Base-by-base conservation (phyloP, 2,329 filamentous ascomycete species). In the Aureobasidium pullulans region DNA sequence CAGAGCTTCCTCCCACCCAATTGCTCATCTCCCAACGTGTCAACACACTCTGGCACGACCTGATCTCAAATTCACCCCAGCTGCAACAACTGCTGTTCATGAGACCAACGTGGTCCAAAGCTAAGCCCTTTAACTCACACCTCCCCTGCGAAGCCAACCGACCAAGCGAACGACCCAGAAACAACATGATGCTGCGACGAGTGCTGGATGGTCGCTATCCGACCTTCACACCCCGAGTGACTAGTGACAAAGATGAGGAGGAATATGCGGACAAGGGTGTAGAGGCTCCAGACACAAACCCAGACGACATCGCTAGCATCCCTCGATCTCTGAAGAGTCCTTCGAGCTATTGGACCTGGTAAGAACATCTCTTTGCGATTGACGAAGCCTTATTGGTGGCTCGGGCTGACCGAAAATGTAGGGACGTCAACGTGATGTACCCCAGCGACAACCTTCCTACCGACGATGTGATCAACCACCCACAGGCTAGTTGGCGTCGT, bases 51-150 rank as follows among this genome's bases (percentile, higher is more conserved):
- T 73, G 71, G 64, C 65, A 63, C 34, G 47, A 62, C 40, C 66
- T 67, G 3, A 66, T 69, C 47, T 58, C 61, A 53, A 61, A 65
- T 54, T 70, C 67, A 46, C 59, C 66, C 10, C 61, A 60, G 19
- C 64, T 73, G 19, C 70, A 70, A 53, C 64, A 66, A 23, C 64
- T 66, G 37, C 69, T 73, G 9, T 73, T 73, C 63, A 61, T 73
- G 43, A 65, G 66, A 16, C 67, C 71, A n/a, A 63, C 70, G 34
- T 70, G 69, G 69, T 60, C 64, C 3, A 63, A 67, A 64, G 61
- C 63, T 40, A 62, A 65, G 39, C 46, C 64, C 7, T 66, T 66
- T 62, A 61, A 65, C 63, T 58, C 66, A 32, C 42, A 47, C 34
- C 28, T 48, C 6, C 19, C 54, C 5, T 57, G 54, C 36, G 61